A percentile compares a stretch with the other conserved stretches of the same genome.
phyloP scores from a whole-genome alignment of 192 early-diverging fungal species.

The Coemansia sp. region DNA sequence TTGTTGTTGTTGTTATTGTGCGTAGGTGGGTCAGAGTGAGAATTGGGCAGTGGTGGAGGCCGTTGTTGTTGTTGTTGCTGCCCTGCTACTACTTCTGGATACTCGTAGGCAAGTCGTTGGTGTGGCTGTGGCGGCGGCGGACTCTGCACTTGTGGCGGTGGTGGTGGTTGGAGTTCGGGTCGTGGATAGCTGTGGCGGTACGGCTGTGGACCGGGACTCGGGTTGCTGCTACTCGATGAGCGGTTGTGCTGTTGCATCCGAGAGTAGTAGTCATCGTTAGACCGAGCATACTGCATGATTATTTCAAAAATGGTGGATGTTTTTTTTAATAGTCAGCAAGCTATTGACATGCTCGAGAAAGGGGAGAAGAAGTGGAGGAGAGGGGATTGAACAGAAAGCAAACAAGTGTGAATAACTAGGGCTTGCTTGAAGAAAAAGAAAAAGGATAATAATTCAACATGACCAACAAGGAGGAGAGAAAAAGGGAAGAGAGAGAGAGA shows the following conservation, averaged over 20 bases:
- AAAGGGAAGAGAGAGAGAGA: neutral
- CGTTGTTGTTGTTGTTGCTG: neutral
- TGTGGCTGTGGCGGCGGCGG: neutral
- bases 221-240: slow-evolving; percentile 13
- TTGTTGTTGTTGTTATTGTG: slow-evolving; percentile 1
- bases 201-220: slow-evolving; percentile 37
- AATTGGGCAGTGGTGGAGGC: slow-evolving; percentile 3
- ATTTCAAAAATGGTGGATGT: neutral
- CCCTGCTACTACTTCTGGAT: slow-evolving; percentile 10
- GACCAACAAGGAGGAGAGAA: neutral
- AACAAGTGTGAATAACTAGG: neutral
- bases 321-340: neutral
- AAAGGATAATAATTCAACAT: neutral
- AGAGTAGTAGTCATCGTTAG: slow-evolving; percentile 40
- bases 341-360: neutral
- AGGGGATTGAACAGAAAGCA: neutral
- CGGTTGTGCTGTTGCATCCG: slow-evolving; percentile 25
- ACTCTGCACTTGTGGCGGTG: neutral
- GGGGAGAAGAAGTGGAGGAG: neutral
- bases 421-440: neutral
- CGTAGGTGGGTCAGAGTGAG: slow-evolving; percentile 9
- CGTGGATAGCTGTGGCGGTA: slow-evolving; percentile 39
- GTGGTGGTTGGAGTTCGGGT: slow-evolving; percentile 4
- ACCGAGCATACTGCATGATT: slow-evolving; percentile 29
- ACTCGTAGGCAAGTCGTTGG: slow-evolving; percentile 4